Percentiles rank a stretch among this genome's conserved stretches.
Evolutionary conservation across 345 rosid genomes (phyloP).

Genomic region (Salix exigua): DNA sequence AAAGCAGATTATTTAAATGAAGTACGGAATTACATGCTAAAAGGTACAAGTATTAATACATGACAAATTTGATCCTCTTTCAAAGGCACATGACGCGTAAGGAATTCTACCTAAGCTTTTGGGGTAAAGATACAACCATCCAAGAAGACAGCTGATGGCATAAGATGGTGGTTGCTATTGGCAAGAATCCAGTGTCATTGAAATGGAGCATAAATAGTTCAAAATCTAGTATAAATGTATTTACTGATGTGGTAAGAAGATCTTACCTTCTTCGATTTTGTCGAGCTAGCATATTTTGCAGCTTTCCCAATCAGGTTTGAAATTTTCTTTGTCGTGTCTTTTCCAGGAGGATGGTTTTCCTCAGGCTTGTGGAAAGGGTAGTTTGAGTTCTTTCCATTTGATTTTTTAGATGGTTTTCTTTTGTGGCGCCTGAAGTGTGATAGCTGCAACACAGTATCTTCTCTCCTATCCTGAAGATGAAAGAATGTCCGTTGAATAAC

Average conservation of each 20-base stretch:
- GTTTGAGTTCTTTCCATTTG: constrained; percentile 57
- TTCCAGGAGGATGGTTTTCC: constrained; percentile 86
- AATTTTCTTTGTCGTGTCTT: constrained; percentile 77
- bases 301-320: constrained; percentile 87
- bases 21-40: neutral
- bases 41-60: neutral
- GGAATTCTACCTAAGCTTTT: neutral
- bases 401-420: constrained; percentile 72
- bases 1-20: neutral
- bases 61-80: neutral
- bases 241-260: neutral
- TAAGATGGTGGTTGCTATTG: neutral
- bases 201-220: too few species aligned
- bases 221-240: neutral
- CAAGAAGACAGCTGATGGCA: neutral
- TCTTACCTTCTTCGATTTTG: constrained; percentile 82
- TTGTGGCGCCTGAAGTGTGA: constrained; percentile 86
- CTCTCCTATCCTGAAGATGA: constrained; percentile 83
- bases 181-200: neutral
- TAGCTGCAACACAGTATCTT: constrained; percentile 79
- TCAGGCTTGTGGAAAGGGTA: constrained; percentile 93
- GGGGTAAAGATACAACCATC: neutral
- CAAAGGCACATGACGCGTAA: neutral
- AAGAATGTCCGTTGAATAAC: constrained; percentile 10
- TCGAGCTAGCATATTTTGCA: constrained; percentile 73